Evolutionary conservation across 495 filamentous ascomycete species (phyloP).

Genomic region (Neurospora sp.): DNA sequence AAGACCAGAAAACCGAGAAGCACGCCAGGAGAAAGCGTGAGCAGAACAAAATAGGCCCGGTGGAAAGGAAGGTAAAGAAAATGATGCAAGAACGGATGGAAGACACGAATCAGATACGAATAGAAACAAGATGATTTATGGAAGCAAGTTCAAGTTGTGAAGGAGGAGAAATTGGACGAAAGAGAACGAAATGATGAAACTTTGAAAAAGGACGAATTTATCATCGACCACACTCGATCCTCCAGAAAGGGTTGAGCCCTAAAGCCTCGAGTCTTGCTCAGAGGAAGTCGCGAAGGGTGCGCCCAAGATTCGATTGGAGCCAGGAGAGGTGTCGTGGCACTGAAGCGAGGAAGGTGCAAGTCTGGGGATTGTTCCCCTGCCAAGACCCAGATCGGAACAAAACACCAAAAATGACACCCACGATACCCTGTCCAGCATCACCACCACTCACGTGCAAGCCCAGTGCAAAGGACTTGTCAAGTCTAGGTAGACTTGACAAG

Average conservation of each 20-base stretch:
- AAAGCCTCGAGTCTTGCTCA: background rate
- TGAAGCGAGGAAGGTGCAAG: background rate
- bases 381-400: background rate
- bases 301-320: background rate
- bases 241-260: background rate
- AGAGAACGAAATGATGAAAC: background rate
- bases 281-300: background rate
- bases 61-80: too few relatives aligned
- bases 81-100: too few relatives aligned
- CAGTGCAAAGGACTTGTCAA: too few relatives aligned
- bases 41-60: too few relatives aligned
- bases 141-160: too few relatives aligned
- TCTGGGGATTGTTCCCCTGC: background rate
- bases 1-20: too few relatives aligned
- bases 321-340: too few relatives aligned
- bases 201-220: background rate
- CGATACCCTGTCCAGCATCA: background rate
- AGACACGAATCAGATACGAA: too few relatives aligned
- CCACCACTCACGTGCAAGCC: background rate
- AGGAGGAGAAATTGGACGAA: background rate
- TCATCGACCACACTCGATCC: background rate
- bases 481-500: too few relatives aligned
- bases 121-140: too few relatives aligned
- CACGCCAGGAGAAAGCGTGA: too few relatives aligned
- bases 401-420: background rate